A percentile compares a stretch with the other conserved stretches of the same genome.
Evolutionary conservation across 2,329 filamentous ascomycete genomes (phyloP).

Genomic region (Drechslera avenae): DNA sequence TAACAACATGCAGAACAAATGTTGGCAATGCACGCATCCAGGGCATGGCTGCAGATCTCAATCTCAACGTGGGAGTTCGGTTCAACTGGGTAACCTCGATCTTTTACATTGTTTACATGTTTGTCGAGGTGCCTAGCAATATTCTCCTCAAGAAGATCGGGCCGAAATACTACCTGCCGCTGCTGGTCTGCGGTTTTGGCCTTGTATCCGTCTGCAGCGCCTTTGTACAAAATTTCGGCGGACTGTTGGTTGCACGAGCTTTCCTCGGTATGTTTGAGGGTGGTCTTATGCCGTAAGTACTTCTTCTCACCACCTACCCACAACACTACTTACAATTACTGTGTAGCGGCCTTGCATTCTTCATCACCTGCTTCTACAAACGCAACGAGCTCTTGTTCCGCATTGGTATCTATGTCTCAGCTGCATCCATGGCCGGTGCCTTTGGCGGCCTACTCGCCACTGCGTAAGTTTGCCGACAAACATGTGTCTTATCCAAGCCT

Average conservation of each 20-base stretch:
- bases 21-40: constrained; percentile 63
- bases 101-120: constrained; percentile 63
- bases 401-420: constrained; percentile 62
- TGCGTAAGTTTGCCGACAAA: constrained; percentile 45
- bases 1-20: constrained; percentile 40
- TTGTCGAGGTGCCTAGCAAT: constrained; percentile 62
- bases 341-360: constrained; percentile 59
- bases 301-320: no score
- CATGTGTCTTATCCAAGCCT: neutral
- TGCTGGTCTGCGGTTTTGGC: constrained; percentile 62
- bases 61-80: constrained; percentile 52
- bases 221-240: constrained; percentile 57
- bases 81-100: constrained; percentile 65
- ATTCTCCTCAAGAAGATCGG: constrained; percentile 61
- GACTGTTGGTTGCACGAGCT: constrained; percentile 55
- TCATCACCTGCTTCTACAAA: constrained; percentile 63
- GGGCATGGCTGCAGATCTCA: constrained; percentile 57
- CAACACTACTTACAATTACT: constrained; percentile 5
- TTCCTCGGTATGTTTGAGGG: constrained; percentile 63
- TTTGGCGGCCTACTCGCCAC: constrained; percentile 64
- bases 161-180: constrained; percentile 59
- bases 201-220: constrained; percentile 60
- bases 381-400: constrained; percentile 61
- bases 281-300: constrained; percentile 59
- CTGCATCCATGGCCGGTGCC: constrained; percentile 61